Base-by-base conservation (phyloP, 2,329 filamentous ascomycete genomes). In the Trichoderma arundinaceum region DNA sequence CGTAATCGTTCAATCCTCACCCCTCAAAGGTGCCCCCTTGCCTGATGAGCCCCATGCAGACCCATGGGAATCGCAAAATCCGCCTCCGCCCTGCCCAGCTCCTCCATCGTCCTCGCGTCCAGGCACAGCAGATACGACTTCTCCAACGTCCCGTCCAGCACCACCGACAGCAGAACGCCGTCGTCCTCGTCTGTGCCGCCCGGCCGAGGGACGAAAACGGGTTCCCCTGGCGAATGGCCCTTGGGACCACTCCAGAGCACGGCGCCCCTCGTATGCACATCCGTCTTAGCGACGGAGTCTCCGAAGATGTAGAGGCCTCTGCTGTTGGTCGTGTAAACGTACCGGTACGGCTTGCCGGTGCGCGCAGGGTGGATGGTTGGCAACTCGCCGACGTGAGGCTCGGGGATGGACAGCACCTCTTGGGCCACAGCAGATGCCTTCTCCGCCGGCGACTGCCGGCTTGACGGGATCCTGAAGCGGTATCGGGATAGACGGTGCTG, bases 181-280 rank as follows among this genome's bases (percentile, higher is more conserved):
- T 88, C 86, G 69, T 92, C 89, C 72, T 91, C 88, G 0, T 78
- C 81, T 4, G 68, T 70, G 0, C 79, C 74, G 6, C 72, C 77
- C 4, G 79, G 78, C 7, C 77, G 72, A 1, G 83, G 78, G 1
- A 92, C 80, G 68, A 92, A 92, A 38, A 92, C 86, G 0, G 89
- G 81, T 74, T 92, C 90, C 1, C 89, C 86, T 0, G 90, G 90
- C 0, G 87, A 89, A 70, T 92, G 88, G 0, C 84, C 87, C 1
- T 77, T 73, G 0, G 80, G 79, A 0, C 80, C 80, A 10, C 83
- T 80, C 90, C 90, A 92, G 67, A 84, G 79, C 3, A 83, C 67
- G 0, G 80, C 79, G 33, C 81, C 79, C 10, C 83, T 77, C 0
- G 84, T 88, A 9, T 77, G 70, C 3, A 86, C 79, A 72, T 92